Evolutionary conservation across 805 yeast genomes (phyloP), one percentile per base, ranked within the genome.

Genomic region (Candida mattraensis): DNA sequence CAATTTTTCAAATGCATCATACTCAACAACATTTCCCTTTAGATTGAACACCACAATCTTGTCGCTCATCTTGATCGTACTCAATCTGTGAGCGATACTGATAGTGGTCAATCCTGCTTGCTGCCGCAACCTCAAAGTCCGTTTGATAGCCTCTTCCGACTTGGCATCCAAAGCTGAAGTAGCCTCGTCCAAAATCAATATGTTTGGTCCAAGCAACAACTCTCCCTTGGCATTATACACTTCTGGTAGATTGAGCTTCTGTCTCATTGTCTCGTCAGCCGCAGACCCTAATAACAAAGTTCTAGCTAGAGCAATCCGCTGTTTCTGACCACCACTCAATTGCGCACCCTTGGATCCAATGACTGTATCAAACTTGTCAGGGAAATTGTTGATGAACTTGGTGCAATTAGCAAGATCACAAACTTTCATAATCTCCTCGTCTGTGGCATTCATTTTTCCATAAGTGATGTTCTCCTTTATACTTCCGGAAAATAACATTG

Each of bases 261-360:
- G 14, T 21, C n/a, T 32, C 7, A 39, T 28, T 3, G 24, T 36
- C 1, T 32, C 41, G 5, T 44, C 17, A 14, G 49, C 49, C 7
- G 49, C 39, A n/a, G 60, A 45, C 4, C 59, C 60, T 34, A 85
- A 69, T 33, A 91, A 70, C 34, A 91, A 69, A 0, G 96, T 87
- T 42, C 98, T 72, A 1, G 97, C 96, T 39, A 91, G 69, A 6
- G 96, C 95, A 28, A 91, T 80, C 49, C 98, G 68, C 60, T 91
- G 98, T 63, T 85, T 86, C 59, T 91, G 98, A 11, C 98, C 98
- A 14, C 97, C 98, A 42, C 95, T 83, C 37, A 91, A 67, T 54
- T 87, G 96, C 0, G 94, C 74, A 12, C 94, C 93, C 36, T 91
- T 75, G 1, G 95, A 79, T 0, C 97, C 97, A 13, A 89, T 86